Evolutionary conservation across 2,329 filamentous ascomycete species (phyloP).

Genomic region (Aspergillus novofumigatus): DNA sequence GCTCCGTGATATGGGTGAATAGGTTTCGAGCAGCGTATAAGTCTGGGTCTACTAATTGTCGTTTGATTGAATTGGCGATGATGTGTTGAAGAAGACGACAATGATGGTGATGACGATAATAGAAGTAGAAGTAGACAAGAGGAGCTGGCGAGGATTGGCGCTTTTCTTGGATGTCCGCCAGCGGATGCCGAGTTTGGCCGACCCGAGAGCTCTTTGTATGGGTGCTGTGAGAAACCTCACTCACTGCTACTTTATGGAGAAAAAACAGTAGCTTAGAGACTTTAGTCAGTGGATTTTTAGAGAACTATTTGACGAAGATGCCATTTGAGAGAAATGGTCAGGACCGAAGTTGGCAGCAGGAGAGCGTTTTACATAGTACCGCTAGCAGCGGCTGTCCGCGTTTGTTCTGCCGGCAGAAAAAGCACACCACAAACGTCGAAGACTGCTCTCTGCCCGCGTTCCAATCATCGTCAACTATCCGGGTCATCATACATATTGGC

Average conservation of each 20-base stretch:
- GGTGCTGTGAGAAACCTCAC: neutral
- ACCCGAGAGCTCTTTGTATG: neutral
- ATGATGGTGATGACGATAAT: neutral
- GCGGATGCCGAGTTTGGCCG: neutral
- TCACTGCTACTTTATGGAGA: neutral
- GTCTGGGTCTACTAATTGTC: neutral
- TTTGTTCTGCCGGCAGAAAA: neutral
- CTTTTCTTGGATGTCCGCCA: neutral
- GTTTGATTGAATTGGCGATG: neutral
- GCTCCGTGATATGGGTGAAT: neutral
- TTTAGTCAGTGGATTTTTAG: neutral
- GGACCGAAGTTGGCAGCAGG: neutral
- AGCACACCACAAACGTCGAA: neutral
- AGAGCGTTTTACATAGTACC: neutral
- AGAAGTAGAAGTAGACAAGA: neutral
- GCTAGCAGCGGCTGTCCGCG: neutral
- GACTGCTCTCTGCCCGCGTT: neutral
- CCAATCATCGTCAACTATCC: neutral
- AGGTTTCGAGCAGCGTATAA: neutral
- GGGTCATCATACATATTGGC: neutral
- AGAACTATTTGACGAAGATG: neutral
- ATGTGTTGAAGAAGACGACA: neutral
- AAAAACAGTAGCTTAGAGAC: neutral
- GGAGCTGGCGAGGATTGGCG: neutral
- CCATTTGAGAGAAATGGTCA: neutral